Base-by-base conservation (phyloP, 345 rosid genomes). In the Eucalyptus erythrocorys region DNA sequence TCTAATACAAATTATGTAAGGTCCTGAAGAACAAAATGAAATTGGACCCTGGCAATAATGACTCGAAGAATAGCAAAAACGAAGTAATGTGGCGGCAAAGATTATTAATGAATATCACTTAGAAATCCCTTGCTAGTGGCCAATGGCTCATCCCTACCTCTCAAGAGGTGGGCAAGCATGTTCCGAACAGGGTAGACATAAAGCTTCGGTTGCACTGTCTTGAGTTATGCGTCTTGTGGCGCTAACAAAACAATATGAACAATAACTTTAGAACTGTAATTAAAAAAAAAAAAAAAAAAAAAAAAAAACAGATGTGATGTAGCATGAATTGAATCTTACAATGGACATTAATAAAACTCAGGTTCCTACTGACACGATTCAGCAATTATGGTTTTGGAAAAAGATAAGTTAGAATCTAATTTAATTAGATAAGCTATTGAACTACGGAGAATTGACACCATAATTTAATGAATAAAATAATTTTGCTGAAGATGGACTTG, bases 111-210 rank as follows among this genome's bases (percentile, higher is more conserved):
- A 37, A 37, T 76, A 37, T 76, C 82, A 76, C 81, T 76, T 76
- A 76, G 82, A 37, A 76, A 21, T 37, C 82, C 82, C 82, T 76
- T 37, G 45, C 82, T 76, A 76, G 45, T 45, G 85, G 10, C 76
- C 48, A 66, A 32, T n/a, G 82, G 82, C 47, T 76, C 47, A 76
- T 76, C 89, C 89, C 94, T 93, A 90, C 92, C 92, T 90, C 92
- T 93, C 88, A 88, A 50, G 92, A 93, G 96, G 93, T 90, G 90
- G 94, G 93, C 95, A 94, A 94, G 93, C 93, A 87, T 40, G 91
- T 92, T 91, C 94, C 93, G 89, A 92, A 87, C 85, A 91, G 71
- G 88, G 91, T 85, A 90, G 48, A 88, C 90, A 88, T 42, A 92
- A 91, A 90, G 92, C 93, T 89, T 89, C 89, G 90, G 87, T 88